phyloP scores from a whole-genome alignment of 345 rosid genomes.

The Litchi chinensis region DNA sequence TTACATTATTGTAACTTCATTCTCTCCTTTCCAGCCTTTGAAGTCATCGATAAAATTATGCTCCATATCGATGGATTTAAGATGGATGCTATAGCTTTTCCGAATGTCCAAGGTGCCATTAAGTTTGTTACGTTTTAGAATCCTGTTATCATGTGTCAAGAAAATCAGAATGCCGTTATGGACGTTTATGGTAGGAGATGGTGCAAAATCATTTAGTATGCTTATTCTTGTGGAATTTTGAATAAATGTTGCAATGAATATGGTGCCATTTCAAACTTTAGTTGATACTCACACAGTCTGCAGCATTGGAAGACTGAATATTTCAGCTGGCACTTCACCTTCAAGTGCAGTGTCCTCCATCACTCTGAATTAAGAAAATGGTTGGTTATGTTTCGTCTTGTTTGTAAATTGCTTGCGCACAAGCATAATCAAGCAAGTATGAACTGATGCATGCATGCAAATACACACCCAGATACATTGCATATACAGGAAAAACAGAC shows the following conservation, averaged over 20 bases:
- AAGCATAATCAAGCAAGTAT: too few relatives aligned
- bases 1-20: slow-evolving; percentile 48
- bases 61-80: slow-evolving; percentile 61
- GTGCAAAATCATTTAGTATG: too few relatives aligned
- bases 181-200: neutral
- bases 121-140: slow-evolving; percentile 38
- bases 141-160: too few relatives aligned
- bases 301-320: slow-evolving; percentile 55
- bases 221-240: too few relatives aligned
- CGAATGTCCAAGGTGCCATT: slow-evolving; percentile 59
- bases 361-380: neutral
- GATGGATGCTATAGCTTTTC: slow-evolving; percentile 36
- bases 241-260: neutral
- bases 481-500: too few relatives aligned
- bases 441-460: too few relatives aligned
- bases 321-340: slow-evolving; percentile 51
- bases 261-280: neutral
- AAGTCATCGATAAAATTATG: slow-evolving; percentile 39
- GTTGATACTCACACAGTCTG: slow-evolving; percentile 65
- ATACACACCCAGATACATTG: too few relatives aligned
- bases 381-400: too few relatives aligned
- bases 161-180: slow-evolving; percentile 40
- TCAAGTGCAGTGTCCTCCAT: slow-evolving; percentile 47
- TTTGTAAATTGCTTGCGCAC: too few relatives aligned
- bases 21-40: slow-evolving; percentile 4